Base-by-base conservation (phyloP, 495 filamentous ascomycete genomes). In the Cudoniella acicularis region DNA sequence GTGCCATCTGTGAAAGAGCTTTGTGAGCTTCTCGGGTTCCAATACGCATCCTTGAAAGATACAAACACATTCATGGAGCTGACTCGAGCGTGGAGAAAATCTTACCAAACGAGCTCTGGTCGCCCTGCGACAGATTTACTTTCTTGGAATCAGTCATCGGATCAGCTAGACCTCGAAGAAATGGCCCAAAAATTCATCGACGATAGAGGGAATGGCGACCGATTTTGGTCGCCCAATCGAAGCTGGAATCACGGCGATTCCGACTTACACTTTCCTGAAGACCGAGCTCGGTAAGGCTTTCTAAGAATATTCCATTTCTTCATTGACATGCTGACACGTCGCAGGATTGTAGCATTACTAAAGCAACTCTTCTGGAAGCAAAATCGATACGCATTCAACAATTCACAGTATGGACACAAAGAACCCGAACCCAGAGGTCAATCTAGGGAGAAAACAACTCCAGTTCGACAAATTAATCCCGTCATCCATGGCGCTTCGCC, bases 311-410 rank as follows among this genome's bases (percentile, higher is more conserved):
- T 30, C 24, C 20, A 13, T 11, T 30, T 13, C 25, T 3, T 41
- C 22, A 23, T 2, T 6, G 18, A 3, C 10, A 1, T 26, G 10
- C 25, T 36, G 24, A 13, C 22, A 17, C 43, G 17, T 40, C 22
- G 41, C 27, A 60, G 58, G 9, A 60, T 60, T 43, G 46, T 60
- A 10, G 51, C 26, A 6, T 24, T 60, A 1, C 40, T 60, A 13
- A 51, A 42, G 17, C 58, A 60, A n/a, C 42, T 60, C 17, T 60
- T 60, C 22, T 60, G 58, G 58, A 60, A 55, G 47, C 58, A 60
- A 49, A 60, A 60, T 43, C 41, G 51, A 45, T 60, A 60, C 22
- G 26, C 27, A 13, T 23, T 6, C 22, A 60, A 60, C 18, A 60
- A 60, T 20, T 23, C 25, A 10, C 51, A 43, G 16, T 60, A 60